A percentile compares a stretch with the other conserved stretches of the same genome.
phyloP scores from a whole-genome alignment of 495 filamentous ascomycete genomes.

The Xylona heveae region DNA sequence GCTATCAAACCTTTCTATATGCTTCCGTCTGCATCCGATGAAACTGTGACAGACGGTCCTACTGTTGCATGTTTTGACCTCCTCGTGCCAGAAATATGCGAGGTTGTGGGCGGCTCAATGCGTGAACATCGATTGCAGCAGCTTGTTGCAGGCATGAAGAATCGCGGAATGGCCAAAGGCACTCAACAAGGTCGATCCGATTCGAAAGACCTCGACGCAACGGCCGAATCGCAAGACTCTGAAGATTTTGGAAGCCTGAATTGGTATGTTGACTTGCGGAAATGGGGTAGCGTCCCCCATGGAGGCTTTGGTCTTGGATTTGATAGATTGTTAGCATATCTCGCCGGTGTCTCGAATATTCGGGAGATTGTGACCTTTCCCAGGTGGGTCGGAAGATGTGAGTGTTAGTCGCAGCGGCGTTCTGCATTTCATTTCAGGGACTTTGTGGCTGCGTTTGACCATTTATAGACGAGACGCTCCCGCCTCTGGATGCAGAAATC shows the following conservation, averaged over 20 bases:
- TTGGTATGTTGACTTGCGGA: slow-evolving; percentile 90
- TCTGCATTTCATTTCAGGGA: too few species aligned
- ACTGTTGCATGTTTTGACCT: slow-evolving; percentile 95
- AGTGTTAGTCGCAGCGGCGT: too few species aligned
- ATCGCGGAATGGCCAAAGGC: slow-evolving; percentile 27
- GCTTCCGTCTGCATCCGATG: slow-evolving; percentile 29
- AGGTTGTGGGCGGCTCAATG: slow-evolving; percentile 81
- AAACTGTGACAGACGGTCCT: neutral
- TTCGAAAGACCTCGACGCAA: slow-evolving; percentile 4
- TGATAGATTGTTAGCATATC: slow-evolving; percentile 71
- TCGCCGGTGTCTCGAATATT: slow-evolving; percentile 66
- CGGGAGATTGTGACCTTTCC: slow-evolving; percentile 80
- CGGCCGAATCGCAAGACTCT: too few species aligned
- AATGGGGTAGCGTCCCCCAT: slow-evolving; percentile 87
- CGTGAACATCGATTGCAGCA: slow-evolving; percentile 66
- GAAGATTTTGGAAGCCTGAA: slow-evolving; percentile 24
- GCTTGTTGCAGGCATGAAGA: slow-evolving; percentile 53
- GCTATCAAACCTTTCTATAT: slow-evolving; percentile 93
- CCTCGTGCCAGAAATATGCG: slow-evolving; percentile 70
- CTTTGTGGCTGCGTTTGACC: too few species aligned
- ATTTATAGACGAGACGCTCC: too few species aligned
- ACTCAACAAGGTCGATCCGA: slow-evolving; percentile 5
- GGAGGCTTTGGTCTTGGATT: slow-evolving; percentile 92
- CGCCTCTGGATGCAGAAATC: too few species aligned
- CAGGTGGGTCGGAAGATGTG: slow-evolving; percentile 74